Evolutionary conservation across 1,139 yeast species (phyloP).

Genomic region (Saccharomycopsis hybrid): DNA sequence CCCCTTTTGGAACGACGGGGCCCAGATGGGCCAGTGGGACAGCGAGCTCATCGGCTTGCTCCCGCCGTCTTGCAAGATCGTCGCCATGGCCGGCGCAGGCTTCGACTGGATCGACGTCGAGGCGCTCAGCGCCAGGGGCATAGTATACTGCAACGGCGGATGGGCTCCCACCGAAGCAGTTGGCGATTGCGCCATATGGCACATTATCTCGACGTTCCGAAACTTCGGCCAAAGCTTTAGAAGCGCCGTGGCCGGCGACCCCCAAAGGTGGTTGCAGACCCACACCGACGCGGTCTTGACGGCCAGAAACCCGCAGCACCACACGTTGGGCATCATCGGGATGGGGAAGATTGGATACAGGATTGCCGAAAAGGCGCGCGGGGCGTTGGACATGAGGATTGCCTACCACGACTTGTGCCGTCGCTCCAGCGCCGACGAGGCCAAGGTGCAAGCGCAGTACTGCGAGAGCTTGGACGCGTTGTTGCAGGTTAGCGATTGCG

Average conservation of each 20-base stretch:
- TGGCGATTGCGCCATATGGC: conserved; percentile 20
- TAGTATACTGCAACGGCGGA: conserved; percentile 22
- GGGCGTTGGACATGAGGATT: conserved; percentile 33
- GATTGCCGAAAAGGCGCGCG: conserved; percentile 31
- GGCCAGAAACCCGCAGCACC: conserved; percentile 32
- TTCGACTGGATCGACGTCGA: conserved; percentile 35
- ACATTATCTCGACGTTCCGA: conserved; percentile 15
- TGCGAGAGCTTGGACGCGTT: conserved; percentile 29
- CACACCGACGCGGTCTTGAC: conserved; percentile 24
- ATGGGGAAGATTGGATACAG: conserved; percentile 33
- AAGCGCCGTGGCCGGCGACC: conserved; percentile 9
- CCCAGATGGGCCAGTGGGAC: conserved; percentile 20
- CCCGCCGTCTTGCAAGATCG: conserved; percentile 32
- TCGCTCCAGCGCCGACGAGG: conserved; percentile 27
- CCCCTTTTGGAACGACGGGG: conserved; percentile 20
- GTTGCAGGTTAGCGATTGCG: conserved; percentile 31
- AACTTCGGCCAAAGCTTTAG: conserved; percentile 18
- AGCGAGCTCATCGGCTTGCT: conserved; percentile 23
- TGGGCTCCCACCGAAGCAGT: conserved; percentile 19
- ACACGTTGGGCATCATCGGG: conserved; percentile 34
- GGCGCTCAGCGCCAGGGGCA: conserved; percentile 29
- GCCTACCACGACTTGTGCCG: conserved; percentile 30
- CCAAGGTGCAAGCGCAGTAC: conserved; percentile 25
- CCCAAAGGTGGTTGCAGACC: conserved; percentile 3
- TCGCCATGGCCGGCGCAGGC: conserved; percentile 36